A percentile compares a stretch with the other conserved stretches of the same genome.
phyloP scores from a whole-genome alignment of 2,329 filamentous ascomycete species.

The Thelonectria blattea region DNA sequence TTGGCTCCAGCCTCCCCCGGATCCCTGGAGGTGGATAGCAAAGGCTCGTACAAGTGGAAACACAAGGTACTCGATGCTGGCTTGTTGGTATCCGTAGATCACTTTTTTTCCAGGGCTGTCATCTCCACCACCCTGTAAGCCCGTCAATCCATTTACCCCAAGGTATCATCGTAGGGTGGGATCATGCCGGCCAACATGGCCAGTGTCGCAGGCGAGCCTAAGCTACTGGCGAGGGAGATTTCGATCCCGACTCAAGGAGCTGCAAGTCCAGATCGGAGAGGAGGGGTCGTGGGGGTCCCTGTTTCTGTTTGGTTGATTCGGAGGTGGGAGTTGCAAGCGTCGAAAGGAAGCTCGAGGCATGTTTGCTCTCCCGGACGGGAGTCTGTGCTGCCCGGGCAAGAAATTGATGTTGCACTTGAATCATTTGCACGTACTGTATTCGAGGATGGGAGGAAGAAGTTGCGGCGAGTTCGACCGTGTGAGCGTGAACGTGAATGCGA shows the following conservation, averaged over 20 bases:
- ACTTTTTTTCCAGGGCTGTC: not conserved
- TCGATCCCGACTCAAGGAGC: not conserved
- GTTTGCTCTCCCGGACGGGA: not conserved
- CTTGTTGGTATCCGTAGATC: not conserved
- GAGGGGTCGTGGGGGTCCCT: not conserved
- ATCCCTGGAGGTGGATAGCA: not conserved
- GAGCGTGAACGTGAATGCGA: no score
- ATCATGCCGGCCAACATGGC: not conserved
- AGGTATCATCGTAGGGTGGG: not conserved
- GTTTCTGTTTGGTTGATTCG: not conserved
- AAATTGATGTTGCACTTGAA: not conserved
- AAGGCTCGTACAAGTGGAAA: constrained; percentile 1
- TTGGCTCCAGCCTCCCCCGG: not conserved
- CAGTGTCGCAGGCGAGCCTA: not conserved
- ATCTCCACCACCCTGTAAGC: not conserved
- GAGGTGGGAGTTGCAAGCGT: not conserved
- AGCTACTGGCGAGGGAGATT: not conserved
- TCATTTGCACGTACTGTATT: not conserved
- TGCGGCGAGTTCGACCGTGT: not conserved
- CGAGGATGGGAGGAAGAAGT: not conserved
- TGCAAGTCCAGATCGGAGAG: constrained; percentile 10
- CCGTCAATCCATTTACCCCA: not conserved
- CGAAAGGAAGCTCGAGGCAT: not conserved
- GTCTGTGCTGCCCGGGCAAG: not conserved
- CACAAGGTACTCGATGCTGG: not conserved